These are phyloP conservation scores for Barnettozyma botsteinii DNA, from an alignment of 805 yeast species.

Conservation along the genomic window DNA sequence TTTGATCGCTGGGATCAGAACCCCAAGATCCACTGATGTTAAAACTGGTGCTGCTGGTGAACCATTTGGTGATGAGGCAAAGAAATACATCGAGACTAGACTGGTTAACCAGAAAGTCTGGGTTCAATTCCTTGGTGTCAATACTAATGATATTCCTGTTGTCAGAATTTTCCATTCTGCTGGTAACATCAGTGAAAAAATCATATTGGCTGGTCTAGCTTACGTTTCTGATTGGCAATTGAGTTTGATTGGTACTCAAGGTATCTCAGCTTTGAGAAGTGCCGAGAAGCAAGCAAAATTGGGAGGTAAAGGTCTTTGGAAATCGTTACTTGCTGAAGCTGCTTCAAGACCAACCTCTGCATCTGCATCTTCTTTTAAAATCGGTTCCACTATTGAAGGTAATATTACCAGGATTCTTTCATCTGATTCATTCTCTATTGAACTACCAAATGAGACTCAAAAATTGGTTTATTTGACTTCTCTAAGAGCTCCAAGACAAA, in stretches of 20 bases:
- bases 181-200: slow-evolving; percentile 65
- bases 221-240: slow-evolving; percentile 81
- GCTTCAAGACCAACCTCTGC: slow-evolving; percentile 18
- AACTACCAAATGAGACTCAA: slow-evolving; percentile 40
- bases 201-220: slow-evolving; percentile 66
- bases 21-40: slow-evolving; percentile 59
- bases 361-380: slow-evolving; percentile 21
- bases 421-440: slow-evolving; percentile 60
- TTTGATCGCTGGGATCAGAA: slow-evolving; percentile 64
- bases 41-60: slow-evolving; percentile 37
- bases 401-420: slow-evolving; percentile 56
- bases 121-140: slow-evolving; percentile 53
- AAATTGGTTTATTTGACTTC: slow-evolving; percentile 71
- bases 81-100: slow-evolving; percentile 54
- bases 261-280: slow-evolving; percentile 56
- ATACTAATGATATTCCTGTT: slow-evolving; percentile 54
- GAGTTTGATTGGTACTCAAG: slow-evolving; percentile 53
- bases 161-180: slow-evolving; percentile 64
- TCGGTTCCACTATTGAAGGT: slow-evolving; percentile 50
- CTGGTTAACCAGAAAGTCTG: slow-evolving; percentile 56
- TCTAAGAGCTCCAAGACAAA: slow-evolving; percentile 64
- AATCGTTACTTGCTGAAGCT: slow-evolving; percentile 27
- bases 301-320: slow-evolving; percentile 54
- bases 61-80: slow-evolving; percentile 63
- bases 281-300: slow-evolving; percentile 59